These are phyloP conservation scores for Ophiostoma perfectum DNA, from an alignment of 2,329 filamentous ascomycete species.

Conservation along the genomic window DNA sequence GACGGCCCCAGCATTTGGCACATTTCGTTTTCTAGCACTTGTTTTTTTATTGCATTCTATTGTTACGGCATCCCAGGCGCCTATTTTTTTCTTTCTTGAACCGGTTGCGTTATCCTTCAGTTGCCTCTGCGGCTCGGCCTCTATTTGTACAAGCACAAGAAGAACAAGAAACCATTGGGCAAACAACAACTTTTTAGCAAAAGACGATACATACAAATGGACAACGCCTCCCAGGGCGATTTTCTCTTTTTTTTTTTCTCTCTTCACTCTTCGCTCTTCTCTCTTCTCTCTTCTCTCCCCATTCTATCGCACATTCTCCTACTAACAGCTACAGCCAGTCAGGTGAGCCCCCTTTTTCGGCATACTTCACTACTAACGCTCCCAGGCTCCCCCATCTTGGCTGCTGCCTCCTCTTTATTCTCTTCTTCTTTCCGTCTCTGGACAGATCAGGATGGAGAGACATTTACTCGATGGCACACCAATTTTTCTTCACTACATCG, in stretches of 20 bases:
- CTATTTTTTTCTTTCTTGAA: neutral
- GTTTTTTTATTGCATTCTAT: neutral
- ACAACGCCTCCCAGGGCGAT: neutral
- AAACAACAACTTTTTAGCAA: neutral
- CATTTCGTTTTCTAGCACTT: too few relatives aligned
- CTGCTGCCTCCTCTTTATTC: neutral
- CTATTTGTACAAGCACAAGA: neutral
- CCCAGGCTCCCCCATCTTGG: conserved; percentile 3
- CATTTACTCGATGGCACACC: neutral
- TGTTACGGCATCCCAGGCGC: neutral
- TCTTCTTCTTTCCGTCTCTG: neutral
- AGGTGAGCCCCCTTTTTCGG: neutral
- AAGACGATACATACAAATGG: conserved; percentile 13
- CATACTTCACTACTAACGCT: conserved; percentile 3
- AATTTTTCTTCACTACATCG: conserved; percentile 14
- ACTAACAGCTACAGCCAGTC: conserved; percentile 9
- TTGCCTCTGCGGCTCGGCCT: neutral
- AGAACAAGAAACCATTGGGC: neutral
- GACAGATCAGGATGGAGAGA: neutral
- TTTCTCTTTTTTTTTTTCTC: neutral
- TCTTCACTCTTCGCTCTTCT: neutral
- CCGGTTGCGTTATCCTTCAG: neutral
- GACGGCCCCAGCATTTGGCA: too few relatives aligned
- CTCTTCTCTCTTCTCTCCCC: conserved; percentile 8
- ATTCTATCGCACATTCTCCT: neutral